These are phyloP conservation scores for Hansfordia pulvinata DNA, from an alignment of 2,329 filamentous ascomycete genomes.

Conservation along the genomic window DNA sequence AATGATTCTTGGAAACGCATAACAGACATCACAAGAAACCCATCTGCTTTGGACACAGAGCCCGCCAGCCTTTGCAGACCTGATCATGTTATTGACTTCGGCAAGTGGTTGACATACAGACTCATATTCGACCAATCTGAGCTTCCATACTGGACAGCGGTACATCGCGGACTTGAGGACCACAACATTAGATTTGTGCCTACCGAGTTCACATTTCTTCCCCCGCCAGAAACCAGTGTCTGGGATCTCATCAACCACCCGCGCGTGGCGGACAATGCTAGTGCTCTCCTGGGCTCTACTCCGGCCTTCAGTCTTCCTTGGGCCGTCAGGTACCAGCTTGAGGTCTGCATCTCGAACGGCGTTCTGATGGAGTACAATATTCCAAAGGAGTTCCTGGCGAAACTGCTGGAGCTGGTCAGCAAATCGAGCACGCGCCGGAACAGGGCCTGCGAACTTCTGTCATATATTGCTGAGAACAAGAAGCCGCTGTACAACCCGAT, in stretches of 20 bases:
- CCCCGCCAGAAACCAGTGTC: slow-evolving; percentile 18
- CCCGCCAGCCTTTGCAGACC: slow-evolving; percentile 25
- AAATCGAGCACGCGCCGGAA: slow-evolving; percentile 10
- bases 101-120: slow-evolving; percentile 42
- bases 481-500: slow-evolving; percentile 54
- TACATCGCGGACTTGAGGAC: slow-evolving; percentile 47
- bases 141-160: slow-evolving; percentile 20
- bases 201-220: slow-evolving; percentile 24
- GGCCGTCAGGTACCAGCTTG: slow-evolving; percentile 73
- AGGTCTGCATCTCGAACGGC: slow-evolving; percentile 79
- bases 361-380: slow-evolving; percentile 67
- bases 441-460: slow-evolving; percentile 54
- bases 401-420: slow-evolving; percentile 33
- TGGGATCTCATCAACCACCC: slow-evolving; percentile 26
- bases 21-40: slow-evolving; percentile 27
- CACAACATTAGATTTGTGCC: slow-evolving; percentile 52
- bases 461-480: slow-evolving; percentile 57
- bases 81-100: slow-evolving; percentile 32
- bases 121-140: slow-evolving; percentile 23
- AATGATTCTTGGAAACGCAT: slow-evolving; percentile 37
- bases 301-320: slow-evolving; percentile 43
- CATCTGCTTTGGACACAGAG: slow-evolving; percentile 15
- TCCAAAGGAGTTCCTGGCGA: slow-evolving; percentile 49
- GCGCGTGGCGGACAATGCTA: slow-evolving; percentile 5
- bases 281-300: slow-evolving; percentile 18